Evolutionary conservation across 192 early-diverging fungal genomes (phyloP).

Genomic region (Haplosporangium gracile): DNA sequence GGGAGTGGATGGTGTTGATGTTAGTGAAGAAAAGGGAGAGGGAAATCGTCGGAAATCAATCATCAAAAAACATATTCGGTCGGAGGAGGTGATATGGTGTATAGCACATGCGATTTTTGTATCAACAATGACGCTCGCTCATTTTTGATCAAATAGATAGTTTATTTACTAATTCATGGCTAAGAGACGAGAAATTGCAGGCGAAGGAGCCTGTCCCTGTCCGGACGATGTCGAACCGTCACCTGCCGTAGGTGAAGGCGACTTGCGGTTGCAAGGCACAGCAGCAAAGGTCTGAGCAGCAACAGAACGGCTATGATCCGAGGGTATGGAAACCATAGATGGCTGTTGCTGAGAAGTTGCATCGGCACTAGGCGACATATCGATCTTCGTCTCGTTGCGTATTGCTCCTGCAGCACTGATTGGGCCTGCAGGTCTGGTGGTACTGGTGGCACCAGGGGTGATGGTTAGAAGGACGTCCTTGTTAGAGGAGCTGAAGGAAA

Average conservation of each 20-base stretch:
- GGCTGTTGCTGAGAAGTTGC: neutral
- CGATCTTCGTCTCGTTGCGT: conserved; percentile 34
- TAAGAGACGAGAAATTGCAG: conserved; percentile 33
- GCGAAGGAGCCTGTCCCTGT: neutral
- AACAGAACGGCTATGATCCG: neutral
- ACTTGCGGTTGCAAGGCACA: neutral
- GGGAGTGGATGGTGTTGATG: neutral
- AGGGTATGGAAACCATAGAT: conserved; percentile 15
- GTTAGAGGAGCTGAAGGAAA: conserved; percentile 14
- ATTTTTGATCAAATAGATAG: too few species aligned
- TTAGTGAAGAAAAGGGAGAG: neutral
- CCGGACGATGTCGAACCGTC: conserved; percentile 10
- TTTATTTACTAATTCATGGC: conserved; percentile 25
- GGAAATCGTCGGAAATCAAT: neutral
- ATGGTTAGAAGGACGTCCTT: neutral
- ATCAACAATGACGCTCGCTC: neutral
- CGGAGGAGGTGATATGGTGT: neutral
- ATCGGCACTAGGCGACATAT: conserved; percentile 1
- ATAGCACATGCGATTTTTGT: neutral
- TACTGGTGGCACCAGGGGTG: neutral
- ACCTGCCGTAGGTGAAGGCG: neutral
- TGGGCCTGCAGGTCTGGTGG: neutral
- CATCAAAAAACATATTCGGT: neutral
- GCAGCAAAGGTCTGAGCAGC: conserved; percentile 3
- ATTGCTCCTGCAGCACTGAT: conserved; percentile 3